Evolutionary conservation across 2,329 filamentous ascomycete genomes (phyloP).

Genomic region (Fusarium xylarioides): DNA sequence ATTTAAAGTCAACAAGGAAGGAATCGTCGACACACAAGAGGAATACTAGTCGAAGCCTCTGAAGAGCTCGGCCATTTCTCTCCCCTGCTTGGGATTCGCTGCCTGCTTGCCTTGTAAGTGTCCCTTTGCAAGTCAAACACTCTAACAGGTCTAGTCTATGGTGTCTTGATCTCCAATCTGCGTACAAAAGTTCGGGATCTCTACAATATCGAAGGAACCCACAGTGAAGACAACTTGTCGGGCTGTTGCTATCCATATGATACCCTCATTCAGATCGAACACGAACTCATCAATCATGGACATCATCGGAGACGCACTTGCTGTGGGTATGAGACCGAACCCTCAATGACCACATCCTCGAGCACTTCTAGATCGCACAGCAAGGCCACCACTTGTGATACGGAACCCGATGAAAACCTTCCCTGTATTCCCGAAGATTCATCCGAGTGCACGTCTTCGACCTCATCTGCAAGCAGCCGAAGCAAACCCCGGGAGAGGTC

Average conservation of each 20-base stretch:
- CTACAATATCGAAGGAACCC: slow-evolving; percentile 46
- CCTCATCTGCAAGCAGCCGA: slow-evolving; percentile 1
- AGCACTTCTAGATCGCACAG: slow-evolving; percentile 2
- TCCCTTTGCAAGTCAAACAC: background rate
- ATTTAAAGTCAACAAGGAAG: background rate
- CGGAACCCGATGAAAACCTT: slow-evolving; percentile 5
- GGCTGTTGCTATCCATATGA: slow-evolving; percentile 44
- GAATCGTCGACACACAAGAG: background rate
- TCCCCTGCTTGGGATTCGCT: background rate
- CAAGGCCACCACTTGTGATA: background rate
- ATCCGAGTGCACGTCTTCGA: slow-evolving; percentile 9
- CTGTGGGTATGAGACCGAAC: slow-evolving; percentile 30
- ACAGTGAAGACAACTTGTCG: slow-evolving; percentile 34
- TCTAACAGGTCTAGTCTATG: slow-evolving; percentile 43
- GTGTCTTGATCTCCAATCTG: slow-evolving; percentile 41
- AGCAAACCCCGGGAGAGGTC: slow-evolving; percentile 22
- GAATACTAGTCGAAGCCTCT: background rate
- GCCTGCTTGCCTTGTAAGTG: slow-evolving; percentile 43
- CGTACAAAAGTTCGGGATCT: slow-evolving; percentile 45
- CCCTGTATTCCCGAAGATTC: slow-evolving; percentile 30
- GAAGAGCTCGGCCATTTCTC: background rate
- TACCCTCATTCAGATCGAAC: slow-evolving; percentile 44
- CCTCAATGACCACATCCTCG: slow-evolving; percentile 37
- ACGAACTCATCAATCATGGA: slow-evolving; percentile 47
- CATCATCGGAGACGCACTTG: slow-evolving; percentile 11